Evolutionary conservation across 768 basidiomycete species (phyloP), one percentile per base, ranked within the genome.

Genomic region (Rhizopogon sp.): DNA sequence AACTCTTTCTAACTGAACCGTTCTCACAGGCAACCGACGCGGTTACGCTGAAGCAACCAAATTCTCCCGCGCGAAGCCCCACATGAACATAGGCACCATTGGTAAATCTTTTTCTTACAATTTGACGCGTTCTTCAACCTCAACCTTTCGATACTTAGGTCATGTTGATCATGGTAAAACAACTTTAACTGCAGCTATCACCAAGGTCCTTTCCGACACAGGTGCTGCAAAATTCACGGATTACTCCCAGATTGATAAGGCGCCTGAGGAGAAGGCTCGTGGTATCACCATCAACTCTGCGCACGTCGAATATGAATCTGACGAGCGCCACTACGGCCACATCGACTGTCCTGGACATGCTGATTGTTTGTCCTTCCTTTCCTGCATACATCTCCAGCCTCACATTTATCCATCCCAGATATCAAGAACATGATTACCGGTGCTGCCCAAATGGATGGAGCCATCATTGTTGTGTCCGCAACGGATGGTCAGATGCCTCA

Each of bases 401-500:
- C 46, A 63, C n/a, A 6, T 37, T 11, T 43, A 42, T 5, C 45
- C 22, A 40, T 39, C 25, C 13, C 59, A 92, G 91, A 93, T 73
- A 93, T 93, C 66, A 92, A 96, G 72, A 97, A 97, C 80, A 97
- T 97, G 94, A 98, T 98, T 66, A 98, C 96, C 46, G 95, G 95
- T 70, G 95, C 95, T 53, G 94, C 96, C 35, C 95, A 97, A 68
- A 96, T 98, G 88, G 95, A 98, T 63, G 91, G 91, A 60, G 90
- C 88, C 61, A 93, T 93, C 64, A 93, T 93, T 64, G 91, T 98
- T 61, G 97, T 99, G 31, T 97, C 97, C 49, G 97, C 97, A 31
- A 96, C 93, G 10, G 97, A 99, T 68, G 97, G 97, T 62, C 95
- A 98, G 74, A 99, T 99, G 97, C 97, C 96, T 53, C 96, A 98